These are phyloP conservation scores for Skeletonema potamos DNA, from an alignment of 108 stramenopile genomes.

Conservation along the genomic window DNA sequence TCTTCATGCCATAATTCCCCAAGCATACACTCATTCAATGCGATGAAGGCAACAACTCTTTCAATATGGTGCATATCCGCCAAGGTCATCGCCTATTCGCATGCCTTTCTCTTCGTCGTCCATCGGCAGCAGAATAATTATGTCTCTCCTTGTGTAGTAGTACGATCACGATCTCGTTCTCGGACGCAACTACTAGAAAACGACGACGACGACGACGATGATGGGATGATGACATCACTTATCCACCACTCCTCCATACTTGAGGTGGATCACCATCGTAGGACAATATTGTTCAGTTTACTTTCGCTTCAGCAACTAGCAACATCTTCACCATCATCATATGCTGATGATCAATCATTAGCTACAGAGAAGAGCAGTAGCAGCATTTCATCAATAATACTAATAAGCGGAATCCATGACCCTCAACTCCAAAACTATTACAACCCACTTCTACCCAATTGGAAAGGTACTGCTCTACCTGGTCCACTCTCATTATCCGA, in stretches of 20 bases:
- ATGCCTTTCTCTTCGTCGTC: too few relatives aligned
- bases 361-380: too few relatives aligned
- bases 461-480: conserved; percentile 30
- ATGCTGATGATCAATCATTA: too few relatives aligned
- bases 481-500: conserved; percentile 23
- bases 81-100: neutral
- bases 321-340: neutral
- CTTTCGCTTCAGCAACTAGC: neutral
- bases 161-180: neutral
- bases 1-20: too few relatives aligned
- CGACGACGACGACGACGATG: neutral
- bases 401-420: conserved; percentile 22
- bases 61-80: neutral
- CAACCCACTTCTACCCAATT: conserved; percentile 17
- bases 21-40: too few relatives aligned
- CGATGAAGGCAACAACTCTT: neutral
- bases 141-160: too few relatives aligned
- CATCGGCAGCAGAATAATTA: too few relatives aligned
- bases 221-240: neutral
- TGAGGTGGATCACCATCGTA: neutral
- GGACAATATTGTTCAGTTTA: neutral
- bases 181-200: neutral
- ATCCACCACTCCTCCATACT: neutral
- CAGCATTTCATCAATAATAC: too few relatives aligned
- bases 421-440: conserved; percentile 11